Base-by-base conservation (phyloP, 176 grass and related monocot species). In the Tuctoria greenei region DNA sequence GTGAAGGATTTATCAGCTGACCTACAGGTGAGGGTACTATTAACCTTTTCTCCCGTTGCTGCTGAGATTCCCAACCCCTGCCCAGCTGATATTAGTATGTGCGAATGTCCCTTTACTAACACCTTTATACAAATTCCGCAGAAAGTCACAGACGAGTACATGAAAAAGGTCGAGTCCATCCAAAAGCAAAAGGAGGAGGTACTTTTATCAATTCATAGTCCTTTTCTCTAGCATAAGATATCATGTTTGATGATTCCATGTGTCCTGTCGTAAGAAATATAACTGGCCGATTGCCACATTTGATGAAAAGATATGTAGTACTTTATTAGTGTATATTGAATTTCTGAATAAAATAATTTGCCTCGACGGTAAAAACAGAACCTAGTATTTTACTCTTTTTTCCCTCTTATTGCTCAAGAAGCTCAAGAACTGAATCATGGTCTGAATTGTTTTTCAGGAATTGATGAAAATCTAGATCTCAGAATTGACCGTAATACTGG, bases 71-170 rank as follows among this genome's bases (percentile, higher is more conserved):
- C 6, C 26, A 76, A 5, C 14, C 14, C 15, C 45, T 47, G 14
- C 45, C 44, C 45, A 45, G 43, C 11, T 45, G 43, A 45, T 45
- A 45, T 12, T 18, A 49, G 4, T 25, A 44, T 12, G 23, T 43
- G 72, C 1, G 37, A 20, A 69, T 61, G 35, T 20, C 41, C 11
- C 11, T 79, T 62, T 10, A 10, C 54, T 11, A 54, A 37, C 43
- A 65, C 81, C 35, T 66, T 80, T 80, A 3, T 89, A 38, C 18
- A 58, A 74, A 74, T 83, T 91, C 13, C 87, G 75, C 84, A 97
- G 94, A 97, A 93, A 91, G 64, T 97, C 78, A 97, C 91, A 21
- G 94, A 93, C 63, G 73, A 85, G 75, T 93, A 93, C 86, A 91
- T 87, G 79, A 89, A 91, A 87, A 97, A 87, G 81, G 64, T 93